A percentile compares a stretch with the other conserved stretches of the same genome.
Conservation (phyloP, 768 basidiomycete genomes). For the Boletus subparvulus region DNA sequence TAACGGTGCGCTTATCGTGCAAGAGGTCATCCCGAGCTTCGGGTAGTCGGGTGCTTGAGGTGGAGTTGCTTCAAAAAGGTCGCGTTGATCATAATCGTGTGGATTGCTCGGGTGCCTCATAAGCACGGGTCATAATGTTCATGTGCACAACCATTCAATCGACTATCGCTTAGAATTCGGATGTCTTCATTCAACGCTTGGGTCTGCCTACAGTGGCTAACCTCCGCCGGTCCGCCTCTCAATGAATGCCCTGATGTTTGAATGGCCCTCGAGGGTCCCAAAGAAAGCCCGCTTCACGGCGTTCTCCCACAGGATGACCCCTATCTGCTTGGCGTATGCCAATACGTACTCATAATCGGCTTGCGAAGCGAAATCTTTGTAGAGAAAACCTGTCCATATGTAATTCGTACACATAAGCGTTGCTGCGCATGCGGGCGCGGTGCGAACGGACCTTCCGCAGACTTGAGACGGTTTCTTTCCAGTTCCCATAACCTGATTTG, state of each 20-base stretch:
- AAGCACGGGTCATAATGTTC: background rate
- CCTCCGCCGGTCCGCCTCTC: constrained; percentile 59
- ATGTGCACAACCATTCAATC: background rate
- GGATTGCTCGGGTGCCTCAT: background rate
- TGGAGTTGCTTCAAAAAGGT: background rate
- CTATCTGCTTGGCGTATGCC: constrained; percentile 80
- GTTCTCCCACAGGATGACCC: constrained; percentile 84
- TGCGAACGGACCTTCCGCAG: constrained; percentile 69
- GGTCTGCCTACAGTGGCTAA: constrained; percentile 10
- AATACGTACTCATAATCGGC: constrained; percentile 87
- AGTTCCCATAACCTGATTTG: constrained; percentile 98
- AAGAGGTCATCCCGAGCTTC: constrained; percentile 17
- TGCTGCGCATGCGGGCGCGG: constrained; percentile 8
- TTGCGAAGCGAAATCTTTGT: constrained; percentile 82
- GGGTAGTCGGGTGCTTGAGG: background rate
- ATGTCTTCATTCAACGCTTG: background rate
- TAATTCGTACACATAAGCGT: constrained; percentile 6
- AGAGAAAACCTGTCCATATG: constrained; percentile 69
- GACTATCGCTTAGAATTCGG: constrained; percentile 5
- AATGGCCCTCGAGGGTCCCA: constrained; percentile 73
- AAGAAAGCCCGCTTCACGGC: constrained; percentile 75
- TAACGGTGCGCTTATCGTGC: constrained; percentile 4
- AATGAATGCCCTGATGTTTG: constrained; percentile 77
- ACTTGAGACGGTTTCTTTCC: constrained; percentile 88
- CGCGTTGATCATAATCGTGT: constrained; percentile 17